Percentiles rank a stretch among this genome's conserved stretches.
Conservation (phyloP, 495 filamentous ascomycete species). For the Podospora australis region DNA sequence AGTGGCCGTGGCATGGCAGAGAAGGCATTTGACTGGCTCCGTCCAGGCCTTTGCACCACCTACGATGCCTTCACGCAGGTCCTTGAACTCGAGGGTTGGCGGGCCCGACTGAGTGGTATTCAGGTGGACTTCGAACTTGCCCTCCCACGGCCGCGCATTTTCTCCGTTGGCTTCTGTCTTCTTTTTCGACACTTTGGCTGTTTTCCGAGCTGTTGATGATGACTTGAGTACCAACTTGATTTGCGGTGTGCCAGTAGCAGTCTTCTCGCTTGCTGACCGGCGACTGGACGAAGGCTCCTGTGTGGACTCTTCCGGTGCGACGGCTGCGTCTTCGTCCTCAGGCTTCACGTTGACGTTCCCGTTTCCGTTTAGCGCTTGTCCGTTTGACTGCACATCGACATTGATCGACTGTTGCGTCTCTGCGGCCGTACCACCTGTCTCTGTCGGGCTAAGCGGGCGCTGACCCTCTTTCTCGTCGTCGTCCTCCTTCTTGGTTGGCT, state of each 20-base stretch:
- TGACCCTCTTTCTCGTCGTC: slow-evolving; percentile 29
- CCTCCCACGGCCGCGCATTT: slow-evolving; percentile 35
- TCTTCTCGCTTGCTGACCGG: slow-evolving; percentile 12
- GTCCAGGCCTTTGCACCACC: slow-evolving; percentile 43
- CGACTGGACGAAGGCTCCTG: slow-evolving; percentile 8
- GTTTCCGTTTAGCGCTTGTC: slow-evolving; percentile 20
- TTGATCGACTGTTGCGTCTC: slow-evolving; percentile 41
- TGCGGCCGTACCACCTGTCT: slow-evolving; percentile 34
- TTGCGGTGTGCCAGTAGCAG: slow-evolving; percentile 2
- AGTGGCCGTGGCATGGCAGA: slow-evolving; percentile 35
- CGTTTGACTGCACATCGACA: slow-evolving; percentile 42
- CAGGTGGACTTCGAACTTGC: slow-evolving; percentile 36
- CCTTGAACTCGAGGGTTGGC: slow-evolving; percentile 35
- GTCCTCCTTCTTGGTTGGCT: slow-evolving; percentile 32
- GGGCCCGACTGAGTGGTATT: slow-evolving; percentile 25
- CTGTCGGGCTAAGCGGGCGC: slow-evolving; percentile 38
- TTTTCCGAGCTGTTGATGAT: slow-evolving; percentile 9
- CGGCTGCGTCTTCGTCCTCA: slow-evolving; percentile 22
- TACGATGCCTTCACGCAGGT: slow-evolving; percentile 34
- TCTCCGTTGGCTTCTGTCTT: slow-evolving; percentile 21
- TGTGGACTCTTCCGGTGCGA: slow-evolving; percentile 17
- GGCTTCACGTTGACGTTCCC: slow-evolving; percentile 25
- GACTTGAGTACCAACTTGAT: slow-evolving; percentile 10
- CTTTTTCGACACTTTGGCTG: slow-evolving; percentile 23
- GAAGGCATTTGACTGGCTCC: slow-evolving; percentile 37